Evolutionary conservation across 108 stramenopile genomes (phyloP).

Genomic region (Discostella stelligeroides): DNA sequence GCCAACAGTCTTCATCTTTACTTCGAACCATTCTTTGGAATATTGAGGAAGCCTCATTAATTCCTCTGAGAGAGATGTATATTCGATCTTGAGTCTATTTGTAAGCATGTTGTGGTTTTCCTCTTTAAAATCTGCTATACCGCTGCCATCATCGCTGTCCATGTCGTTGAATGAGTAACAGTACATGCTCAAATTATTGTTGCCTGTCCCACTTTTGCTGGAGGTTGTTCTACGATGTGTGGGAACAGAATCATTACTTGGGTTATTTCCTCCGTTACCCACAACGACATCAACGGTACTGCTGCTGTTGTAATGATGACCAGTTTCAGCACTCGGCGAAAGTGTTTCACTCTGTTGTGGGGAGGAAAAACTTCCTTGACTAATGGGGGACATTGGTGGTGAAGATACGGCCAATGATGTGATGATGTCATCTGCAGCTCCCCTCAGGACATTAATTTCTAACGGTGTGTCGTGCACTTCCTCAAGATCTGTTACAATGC

Average conservation of each 20-base stretch:
- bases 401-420: neutral
- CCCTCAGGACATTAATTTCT: slow-evolving; percentile 5
- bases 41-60: neutral
- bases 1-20: slow-evolving; percentile 14
- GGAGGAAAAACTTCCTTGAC: slow-evolving; percentile 1
- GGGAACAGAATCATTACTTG: neutral
- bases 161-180: neutral
- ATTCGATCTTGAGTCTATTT: neutral
- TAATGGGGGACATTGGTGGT: neutral
- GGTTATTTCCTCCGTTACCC: too few species aligned
- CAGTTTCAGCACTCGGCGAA: neutral
- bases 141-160: neutral
- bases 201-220: neutral
- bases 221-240: slow-evolving; percentile 4
- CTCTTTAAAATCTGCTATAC: neutral
- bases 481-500: neutral
- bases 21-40: slow-evolving; percentile 29
- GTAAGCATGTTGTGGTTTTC: neutral
- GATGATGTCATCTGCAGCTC: too few species aligned
- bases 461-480: slow-evolving; percentile 12
- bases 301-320: too few species aligned
- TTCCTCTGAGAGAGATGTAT: neutral
- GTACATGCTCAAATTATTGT: slow-evolving; percentile 5
- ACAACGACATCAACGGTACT: too few species aligned
- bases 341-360: neutral